Conservation (phyloP, 441 rosid species). For the Erysimum cheiri region DNA sequence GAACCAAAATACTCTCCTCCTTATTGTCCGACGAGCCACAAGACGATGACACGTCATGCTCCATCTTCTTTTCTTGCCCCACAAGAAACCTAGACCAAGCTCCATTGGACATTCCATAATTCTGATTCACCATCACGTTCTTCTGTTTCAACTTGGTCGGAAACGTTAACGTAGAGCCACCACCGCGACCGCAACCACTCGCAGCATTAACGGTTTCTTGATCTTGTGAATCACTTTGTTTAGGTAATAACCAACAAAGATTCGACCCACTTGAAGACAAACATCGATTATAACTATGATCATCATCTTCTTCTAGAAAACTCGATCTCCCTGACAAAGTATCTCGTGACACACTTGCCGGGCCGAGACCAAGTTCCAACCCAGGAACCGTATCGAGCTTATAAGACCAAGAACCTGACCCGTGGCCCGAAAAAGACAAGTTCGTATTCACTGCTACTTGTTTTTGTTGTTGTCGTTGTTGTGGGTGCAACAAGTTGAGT, state of each 20-base stretch:
- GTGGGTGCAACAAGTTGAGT: conserved; percentile 55
- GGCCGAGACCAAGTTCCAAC: conserved; percentile 37
- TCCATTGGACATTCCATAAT: conserved; percentile 20
- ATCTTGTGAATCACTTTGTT: conserved; percentile 28
- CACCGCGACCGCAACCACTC: not conserved
- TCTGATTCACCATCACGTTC: conserved; percentile 5
- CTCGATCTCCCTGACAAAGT: conserved; percentile 30
- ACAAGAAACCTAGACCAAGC: conserved; percentile 37
- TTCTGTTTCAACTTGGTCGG: conserved; percentile 23
- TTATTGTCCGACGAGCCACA: conserved; percentile 35
- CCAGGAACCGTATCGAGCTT: conserved; percentile 35
- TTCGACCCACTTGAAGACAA: conserved; percentile 36
- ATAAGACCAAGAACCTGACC: conserved; percentile 30
- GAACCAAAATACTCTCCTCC: conserved; percentile 30
- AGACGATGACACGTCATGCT: conserved; percentile 31
- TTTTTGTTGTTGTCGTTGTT: conserved; percentile 37
- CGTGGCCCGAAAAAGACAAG: conserved; percentile 32
- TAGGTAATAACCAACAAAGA: conserved; percentile 41
- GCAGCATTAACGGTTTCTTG: conserved; percentile 30
- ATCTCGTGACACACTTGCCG: conserved; percentile 26
- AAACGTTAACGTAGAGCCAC: conserved; percentile 10
- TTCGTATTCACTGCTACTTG: not conserved
- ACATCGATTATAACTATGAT: not conserved
- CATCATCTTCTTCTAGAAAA: conserved; percentile 29
- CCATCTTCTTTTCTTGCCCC: conserved; percentile 37